Conservation (phyloP, 2,329 filamentous ascomycete genomes). For the Calonectria pauciramosa region DNA sequence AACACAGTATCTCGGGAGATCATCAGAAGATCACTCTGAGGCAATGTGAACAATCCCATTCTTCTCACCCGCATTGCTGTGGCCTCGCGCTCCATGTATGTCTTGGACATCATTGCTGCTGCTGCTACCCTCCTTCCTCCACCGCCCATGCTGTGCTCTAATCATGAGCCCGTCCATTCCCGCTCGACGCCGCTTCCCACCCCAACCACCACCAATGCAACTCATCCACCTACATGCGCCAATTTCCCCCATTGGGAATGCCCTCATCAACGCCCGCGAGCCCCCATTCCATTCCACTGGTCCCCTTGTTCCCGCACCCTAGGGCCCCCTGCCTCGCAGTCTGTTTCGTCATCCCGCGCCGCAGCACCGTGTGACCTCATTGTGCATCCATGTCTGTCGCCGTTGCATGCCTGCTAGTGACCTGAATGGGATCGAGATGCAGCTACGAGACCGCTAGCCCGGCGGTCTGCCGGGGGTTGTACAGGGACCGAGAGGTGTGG, state of each 20-base stretch:
- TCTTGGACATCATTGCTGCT: not conserved
- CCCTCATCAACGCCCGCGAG: conserved; percentile 14
- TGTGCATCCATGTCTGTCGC: conserved; percentile 34
- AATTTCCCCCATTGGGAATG: conserved; percentile 25
- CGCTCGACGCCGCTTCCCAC: not conserved
- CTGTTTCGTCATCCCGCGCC: conserved; percentile 44
- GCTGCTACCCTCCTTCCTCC: conserved; percentile 7
- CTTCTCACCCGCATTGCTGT: not conserved
- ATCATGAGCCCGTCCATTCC: not conserved
- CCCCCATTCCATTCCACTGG: not conserved
- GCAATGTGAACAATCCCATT: conserved; percentile 11
- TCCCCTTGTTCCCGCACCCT: not conserved
- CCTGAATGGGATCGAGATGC: conserved; percentile 7
- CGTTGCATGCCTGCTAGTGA: conserved; percentile 2
- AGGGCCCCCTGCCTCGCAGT: not conserved
- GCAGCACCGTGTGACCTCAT: conserved; percentile 46
- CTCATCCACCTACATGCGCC: conserved; percentile 16
- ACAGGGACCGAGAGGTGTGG: not conserved
- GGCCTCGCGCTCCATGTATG: not conserved
- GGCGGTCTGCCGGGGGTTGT: not conserved
- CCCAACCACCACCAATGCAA: not conserved
- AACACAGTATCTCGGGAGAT: conserved; percentile 35
- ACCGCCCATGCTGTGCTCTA: not conserved
- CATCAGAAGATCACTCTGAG: conserved; percentile 35
- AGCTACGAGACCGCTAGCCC: conserved; percentile 6